Evolutionary conservation across 2,329 filamentous ascomycete genomes (phyloP), one percentile per base, ranked within the genome.

Genomic region (Claviceps sp.): DNA sequence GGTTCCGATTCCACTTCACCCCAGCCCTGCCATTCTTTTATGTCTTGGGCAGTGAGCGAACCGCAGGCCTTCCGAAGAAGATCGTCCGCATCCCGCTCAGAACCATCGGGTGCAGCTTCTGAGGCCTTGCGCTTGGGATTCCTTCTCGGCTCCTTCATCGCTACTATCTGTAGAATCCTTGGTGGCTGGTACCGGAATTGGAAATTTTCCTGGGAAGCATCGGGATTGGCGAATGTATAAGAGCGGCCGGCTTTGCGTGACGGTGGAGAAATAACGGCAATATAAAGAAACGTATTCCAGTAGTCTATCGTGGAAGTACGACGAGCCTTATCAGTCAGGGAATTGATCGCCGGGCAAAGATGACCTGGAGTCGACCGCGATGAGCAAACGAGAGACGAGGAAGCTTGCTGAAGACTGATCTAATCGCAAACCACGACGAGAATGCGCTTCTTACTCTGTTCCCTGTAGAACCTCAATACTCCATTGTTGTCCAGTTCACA

Each of bases 1-100:
- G 90, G 90, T 56, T 96, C 89, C 6, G 89, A 95, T 67, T 95
- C 89, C 48, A 97, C 76, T 62, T 96, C 89, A 53, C 84, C 78
- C 81, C 85, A 91, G 24, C 85, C 84, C 48, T 79, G 73, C 81
- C 84, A 89, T 34, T 75, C 73, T 26, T 74, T 66, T 24, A 76
- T 73, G 58, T 86, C 81, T 34, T 75, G 66, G 5, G 66, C 61
- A 3, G 68, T 69, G 52, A 79, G 70, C 11, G 73, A 73, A 40
- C 67, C 68, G 52, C 81, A 64, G 1, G 73, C 65, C 43, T 73
- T 68, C 8, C 70, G 65, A 30, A 78, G 66, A 2, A 76, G 63
- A n/a, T 72, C 63, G 4, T 42, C 38, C 19, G 43, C 22, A 10
- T 50, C 34, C 17, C 7, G 2, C 7, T 70, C 70, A 0, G 64